These are phyloP conservation scores for Arthrobotrys conoides DNA, from an alignment of 2,329 filamentous ascomycete species.

Conservation along the genomic window DNA sequence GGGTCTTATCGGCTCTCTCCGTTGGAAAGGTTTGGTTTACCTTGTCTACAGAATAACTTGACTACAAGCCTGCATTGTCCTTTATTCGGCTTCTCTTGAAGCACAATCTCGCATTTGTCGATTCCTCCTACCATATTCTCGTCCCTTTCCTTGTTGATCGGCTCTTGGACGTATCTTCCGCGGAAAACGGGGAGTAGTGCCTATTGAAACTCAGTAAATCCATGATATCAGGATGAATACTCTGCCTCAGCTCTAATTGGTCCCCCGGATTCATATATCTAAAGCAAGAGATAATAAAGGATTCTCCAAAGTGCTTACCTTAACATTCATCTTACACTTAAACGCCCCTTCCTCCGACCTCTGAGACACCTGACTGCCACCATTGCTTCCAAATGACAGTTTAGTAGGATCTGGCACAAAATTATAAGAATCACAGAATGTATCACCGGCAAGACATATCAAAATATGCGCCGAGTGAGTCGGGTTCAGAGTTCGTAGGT, in stretches of 20 bases:
- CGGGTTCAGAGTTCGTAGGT: slow-evolving; percentile 51
- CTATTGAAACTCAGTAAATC: slow-evolving; percentile 33
- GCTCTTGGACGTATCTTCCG: slow-evolving; percentile 68
- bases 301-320: slow-evolving; percentile 14
- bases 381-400: slow-evolving; percentile 51
- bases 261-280: too few relatives aligned
- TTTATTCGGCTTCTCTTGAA: slow-evolving; percentile 70
- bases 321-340: slow-evolving; percentile 53
- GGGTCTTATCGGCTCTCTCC: neutral
- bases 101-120: slow-evolving; percentile 71
- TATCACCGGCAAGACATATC: slow-evolving; percentile 54
- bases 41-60: slow-evolving; percentile 71
- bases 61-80: slow-evolving; percentile 71
- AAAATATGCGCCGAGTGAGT: slow-evolving; percentile 54
- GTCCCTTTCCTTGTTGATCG: slow-evolving; percentile 67
- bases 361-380: slow-evolving; percentile 31
- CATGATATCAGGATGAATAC: neutral
- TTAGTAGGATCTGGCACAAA: slow-evolving; percentile 50
- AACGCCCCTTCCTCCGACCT: slow-evolving; percentile 44
- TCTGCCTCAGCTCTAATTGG: neutral
- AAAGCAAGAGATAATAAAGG: neutral
- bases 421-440: slow-evolving; percentile 54
- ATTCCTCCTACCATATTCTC: slow-evolving; percentile 66
- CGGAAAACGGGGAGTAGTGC: slow-evolving; percentile 72
- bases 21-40: slow-evolving; percentile 61